Base-by-base conservation (phyloP, 768 basidiomycete genomes). In the Trichaptum fuscoviolaceum region DNA sequence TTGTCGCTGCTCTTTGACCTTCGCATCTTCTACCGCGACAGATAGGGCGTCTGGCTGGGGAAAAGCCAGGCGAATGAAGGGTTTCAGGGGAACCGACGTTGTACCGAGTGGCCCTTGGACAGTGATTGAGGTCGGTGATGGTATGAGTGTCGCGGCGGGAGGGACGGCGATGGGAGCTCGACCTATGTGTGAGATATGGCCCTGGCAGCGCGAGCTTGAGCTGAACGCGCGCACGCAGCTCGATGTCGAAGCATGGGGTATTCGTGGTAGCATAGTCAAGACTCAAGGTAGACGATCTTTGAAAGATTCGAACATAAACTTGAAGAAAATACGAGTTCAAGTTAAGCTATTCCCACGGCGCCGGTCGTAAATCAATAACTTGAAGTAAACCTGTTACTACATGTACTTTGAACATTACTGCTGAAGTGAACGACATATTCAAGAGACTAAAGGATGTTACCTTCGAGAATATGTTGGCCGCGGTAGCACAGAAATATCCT, bases 1-100 rank as follows among this genome's bases (percentile, higher is more conserved):
- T 66, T 90, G 85, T 58, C 93, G 87, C 76, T 98, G 96, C 64
- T 85, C 79, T 75, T 93, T 91, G 63, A 86, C 74, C 57, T 83
- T 80, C 0, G 90, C 81, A 71, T 94, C 82, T 69, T 90, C 83
- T 23, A 85, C 79, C 26, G 74, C 59, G 35, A 84, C 74, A 5
- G 77, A 68, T 42, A 84, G 67, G 1, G 75, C 73, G 26, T 77
- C 69, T 6, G 75, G 73, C 30, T 77, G 70, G 35, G 73, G 74
- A 64, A 77, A 76, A 7, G 74, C 68, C 65, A 84, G 73, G 27
- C 72, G 71, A 75, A 87, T 79, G 72, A 80, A 83, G 1, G 82
- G 73, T 23, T 83, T 76, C 65, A 87, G 78, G 25, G 81, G 78
- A 9, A 89, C 78, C 34, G 73, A 71, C 26, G 82, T 80, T 57